These are phyloP conservation scores for Knoxia roxburghii DNA, from an alignment of 257 asterid genomes.

Conservation along the genomic window DNA sequence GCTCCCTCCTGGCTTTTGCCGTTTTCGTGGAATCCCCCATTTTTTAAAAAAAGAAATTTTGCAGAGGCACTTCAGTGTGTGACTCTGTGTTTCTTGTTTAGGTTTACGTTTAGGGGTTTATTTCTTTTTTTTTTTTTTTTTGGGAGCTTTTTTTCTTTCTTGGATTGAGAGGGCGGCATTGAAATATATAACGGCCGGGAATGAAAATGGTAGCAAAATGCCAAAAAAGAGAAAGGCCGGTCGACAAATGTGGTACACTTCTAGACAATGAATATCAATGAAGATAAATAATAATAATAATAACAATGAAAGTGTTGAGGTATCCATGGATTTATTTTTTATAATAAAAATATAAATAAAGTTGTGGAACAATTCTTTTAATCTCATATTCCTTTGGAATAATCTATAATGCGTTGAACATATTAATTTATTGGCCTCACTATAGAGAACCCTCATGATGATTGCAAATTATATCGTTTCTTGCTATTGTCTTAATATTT, in stretches of 20 bases:
- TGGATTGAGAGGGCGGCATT: neutral
- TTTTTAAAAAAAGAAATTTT: too few relatives aligned
- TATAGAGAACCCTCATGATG: neutral
- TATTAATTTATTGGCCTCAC: neutral
- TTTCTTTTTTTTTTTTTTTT: too few relatives aligned
- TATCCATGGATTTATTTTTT: too few relatives aligned
- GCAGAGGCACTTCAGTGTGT: too few relatives aligned
- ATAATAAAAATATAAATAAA: neutral
- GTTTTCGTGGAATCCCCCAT: constrained; percentile 49
- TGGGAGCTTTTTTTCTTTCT: too few relatives aligned
- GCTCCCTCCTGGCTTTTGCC: constrained; percentile 55
- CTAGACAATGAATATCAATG: neutral
- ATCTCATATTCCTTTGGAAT: neutral
- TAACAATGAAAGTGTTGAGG: too few relatives aligned
- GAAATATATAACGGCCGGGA: neutral
- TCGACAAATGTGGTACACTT: neutral
- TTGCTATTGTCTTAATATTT: too few relatives aligned
- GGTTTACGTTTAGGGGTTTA: too few relatives aligned
- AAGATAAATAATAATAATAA: too few relatives aligned
- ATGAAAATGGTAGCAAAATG: neutral
- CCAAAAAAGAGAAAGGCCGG: constrained; percentile 11
- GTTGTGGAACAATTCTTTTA: neutral
- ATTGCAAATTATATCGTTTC: too few relatives aligned
- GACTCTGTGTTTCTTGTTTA: neutral
- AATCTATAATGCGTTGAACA: neutral